Evolutionary conservation across 1,284 basidiomycete species (phyloP).

Genomic region (Bondarzewia mesenterica): DNA sequence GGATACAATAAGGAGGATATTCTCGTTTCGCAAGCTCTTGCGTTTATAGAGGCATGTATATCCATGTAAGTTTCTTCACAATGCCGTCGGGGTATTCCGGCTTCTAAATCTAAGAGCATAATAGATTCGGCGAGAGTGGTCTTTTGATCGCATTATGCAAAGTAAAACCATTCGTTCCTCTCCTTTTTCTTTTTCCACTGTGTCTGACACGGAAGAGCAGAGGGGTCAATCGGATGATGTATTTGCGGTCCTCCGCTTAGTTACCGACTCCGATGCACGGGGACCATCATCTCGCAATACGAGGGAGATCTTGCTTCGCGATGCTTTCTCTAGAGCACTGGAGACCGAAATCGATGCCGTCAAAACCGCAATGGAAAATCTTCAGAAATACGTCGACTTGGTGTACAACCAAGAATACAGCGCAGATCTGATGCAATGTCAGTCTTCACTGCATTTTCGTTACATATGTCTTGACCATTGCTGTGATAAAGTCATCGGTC

Average conservation of each 20-base stretch:
- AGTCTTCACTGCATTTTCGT: conserved; percentile 1
- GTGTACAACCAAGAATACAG: neutral
- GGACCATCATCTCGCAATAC: conserved; percentile 25
- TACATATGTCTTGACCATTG: conserved; percentile 3
- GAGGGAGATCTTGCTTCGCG: conserved; percentile 46
- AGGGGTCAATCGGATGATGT: conserved; percentile 26
- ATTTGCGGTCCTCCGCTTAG: conserved; percentile 44
- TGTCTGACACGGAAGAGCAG: conserved; percentile 2
- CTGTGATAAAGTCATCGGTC: conserved; percentile 39
- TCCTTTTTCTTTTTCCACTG: neutral
- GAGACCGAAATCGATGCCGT: conserved; percentile 42
- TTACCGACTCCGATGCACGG: conserved; percentile 29
- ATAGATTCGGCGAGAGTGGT: conserved; percentile 47
- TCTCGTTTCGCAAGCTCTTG: conserved; percentile 44
- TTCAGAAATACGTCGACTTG: conserved; percentile 40
- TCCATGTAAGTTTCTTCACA: conserved; percentile 40
- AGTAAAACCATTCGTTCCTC: conserved; percentile 25
- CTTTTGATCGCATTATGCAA: conserved; percentile 49
- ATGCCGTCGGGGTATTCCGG: too few relatives aligned
- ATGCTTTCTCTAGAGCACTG: conserved; percentile 37
- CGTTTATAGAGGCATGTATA: conserved; percentile 45
- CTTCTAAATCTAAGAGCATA: too few relatives aligned
- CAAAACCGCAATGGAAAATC: conserved; percentile 45
- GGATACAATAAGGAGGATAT: conserved; percentile 46
- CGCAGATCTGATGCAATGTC: conserved; percentile 46